These are phyloP conservation scores for Canna indica DNA, from an alignment of 176 grass and related monocot genomes.

Conservation along the genomic window DNA sequence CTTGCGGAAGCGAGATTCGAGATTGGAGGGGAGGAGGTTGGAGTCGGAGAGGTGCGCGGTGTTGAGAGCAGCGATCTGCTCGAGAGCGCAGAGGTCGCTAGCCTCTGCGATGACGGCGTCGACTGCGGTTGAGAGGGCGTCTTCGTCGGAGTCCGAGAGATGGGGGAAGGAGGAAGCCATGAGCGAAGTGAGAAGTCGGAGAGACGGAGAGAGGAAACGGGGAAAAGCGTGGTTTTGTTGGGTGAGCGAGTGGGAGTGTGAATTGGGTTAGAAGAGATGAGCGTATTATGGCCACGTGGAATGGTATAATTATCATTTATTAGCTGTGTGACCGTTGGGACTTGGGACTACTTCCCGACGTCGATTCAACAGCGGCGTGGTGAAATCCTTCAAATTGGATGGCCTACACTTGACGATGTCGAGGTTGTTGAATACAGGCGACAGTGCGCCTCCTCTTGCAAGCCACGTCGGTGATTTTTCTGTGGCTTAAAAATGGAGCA, in stretches of 20 bases:
- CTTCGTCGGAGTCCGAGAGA: conserved; percentile 5
- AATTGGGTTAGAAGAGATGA: neutral
- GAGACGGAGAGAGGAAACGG: neutral
- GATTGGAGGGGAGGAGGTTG: conserved; percentile 35
- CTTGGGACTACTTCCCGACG: too few species aligned
- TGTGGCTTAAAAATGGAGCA: too few species aligned
- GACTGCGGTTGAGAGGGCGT: conserved; percentile 27
- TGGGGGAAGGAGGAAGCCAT: conserved; percentile 30
- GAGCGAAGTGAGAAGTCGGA: neutral
- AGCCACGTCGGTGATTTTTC: too few species aligned
- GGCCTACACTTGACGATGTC: too few species aligned
- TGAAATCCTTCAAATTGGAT: too few species aligned
- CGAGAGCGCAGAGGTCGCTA: conserved; percentile 45
- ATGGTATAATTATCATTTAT: neutral
- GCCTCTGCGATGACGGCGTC: conserved; percentile 71
- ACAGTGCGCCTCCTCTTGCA: too few species aligned
- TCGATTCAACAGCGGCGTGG: too few species aligned
- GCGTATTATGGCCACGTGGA: too few species aligned
- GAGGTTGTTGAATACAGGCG: too few species aligned
- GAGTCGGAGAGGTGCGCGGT: conserved; percentile 56
- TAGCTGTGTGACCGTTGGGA: neutral
- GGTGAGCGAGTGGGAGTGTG: neutral
- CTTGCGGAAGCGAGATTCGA: conserved; percentile 79
- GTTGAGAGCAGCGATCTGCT: conserved; percentile 71
- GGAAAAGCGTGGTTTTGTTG: neutral